Base-by-base conservation (phyloP, 352 stramenopile genomes). In the Phytophthora macrochlamydospora region DNA sequence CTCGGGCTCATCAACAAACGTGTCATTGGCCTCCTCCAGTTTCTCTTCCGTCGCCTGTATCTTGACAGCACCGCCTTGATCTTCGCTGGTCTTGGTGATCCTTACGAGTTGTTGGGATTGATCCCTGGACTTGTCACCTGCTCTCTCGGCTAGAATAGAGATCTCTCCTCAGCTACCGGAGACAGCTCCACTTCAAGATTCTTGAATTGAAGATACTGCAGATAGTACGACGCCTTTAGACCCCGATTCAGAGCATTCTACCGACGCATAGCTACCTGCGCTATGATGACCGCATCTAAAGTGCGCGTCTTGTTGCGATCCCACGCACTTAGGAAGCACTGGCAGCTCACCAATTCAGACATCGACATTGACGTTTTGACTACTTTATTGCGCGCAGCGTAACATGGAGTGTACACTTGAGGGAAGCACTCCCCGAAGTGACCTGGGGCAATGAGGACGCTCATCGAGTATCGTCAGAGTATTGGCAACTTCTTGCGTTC, bases 321-420 rank as follows among this genome's bases (percentile, higher is more conserved):
- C 82, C 83, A 93, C 29, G 85, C 83, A 50, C 59, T 64, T 51
- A 91, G 50, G 59, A 93, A 91, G 50, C 85, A 83, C 53, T 77
- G 67, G 52, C 79, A 86, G 59, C 87, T 68, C 8, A 90, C 44
- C 40, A 24, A 49, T 38, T 81, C 67, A 7, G 40, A 18, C 38
- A 53, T 31, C 7, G 18, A 24, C 18, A 24, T 24, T 24, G 18
- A 24, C 18, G 18, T 24, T 24, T 24, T 24, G 18, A 24, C 18
- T 24, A 24, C 18, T 24, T 24, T 24, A 24, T 24, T 24, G 18
- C 18, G 18, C 18, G 18, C 18, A 24, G 18, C 18, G 18, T 24
- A 24, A 24, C 0, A 24, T 24, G 18, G 18, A 24, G 18, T 24
- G 18, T 24, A 24, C 18, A 24, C 18, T 24, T 24, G 18, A 24